Conservation (phyloP, 495 filamentous ascomycete species). For the Tuber magnatum region DNA sequence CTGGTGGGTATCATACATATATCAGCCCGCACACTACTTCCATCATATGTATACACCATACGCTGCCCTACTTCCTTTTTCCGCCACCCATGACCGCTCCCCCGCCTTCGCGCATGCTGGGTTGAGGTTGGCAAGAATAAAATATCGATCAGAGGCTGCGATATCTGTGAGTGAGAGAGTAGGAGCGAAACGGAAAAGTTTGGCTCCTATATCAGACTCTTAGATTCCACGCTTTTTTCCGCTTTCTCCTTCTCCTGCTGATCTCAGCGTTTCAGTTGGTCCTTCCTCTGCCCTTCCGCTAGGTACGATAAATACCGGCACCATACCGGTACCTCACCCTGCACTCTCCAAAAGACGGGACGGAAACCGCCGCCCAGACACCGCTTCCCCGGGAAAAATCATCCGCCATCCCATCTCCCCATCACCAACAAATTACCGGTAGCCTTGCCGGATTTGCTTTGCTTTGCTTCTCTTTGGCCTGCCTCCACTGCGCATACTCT, state of each 20-base stretch:
- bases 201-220: not conserved
- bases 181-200: constrained; percentile 6
- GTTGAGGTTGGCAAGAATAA: not conserved
- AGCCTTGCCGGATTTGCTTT: not conserved
- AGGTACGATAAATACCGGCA: not conserved
- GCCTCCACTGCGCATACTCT: not conserved
- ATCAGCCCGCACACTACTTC: not conserved
- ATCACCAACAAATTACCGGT: not conserved
- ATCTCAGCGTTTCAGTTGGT: not conserved
- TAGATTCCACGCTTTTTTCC: not conserved
- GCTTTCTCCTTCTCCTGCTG: constrained; percentile 12
- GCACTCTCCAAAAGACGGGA: constrained; percentile 32
- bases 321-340: not conserved
- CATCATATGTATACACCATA: not conserved
- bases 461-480: not conserved
- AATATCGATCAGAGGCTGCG: not conserved
- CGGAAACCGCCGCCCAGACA: constrained; percentile 36
- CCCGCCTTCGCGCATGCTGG: not conserved
- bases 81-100: not conserved
- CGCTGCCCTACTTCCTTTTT: not conserved
- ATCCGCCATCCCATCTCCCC: not conserved
- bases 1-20: not conserved
- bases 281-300: not conserved
- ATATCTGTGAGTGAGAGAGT: not conserved
- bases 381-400: constrained; percentile 21